Conservation (phyloP, 2,329 filamentous ascomycete species). For the Nemania serpens region DNA sequence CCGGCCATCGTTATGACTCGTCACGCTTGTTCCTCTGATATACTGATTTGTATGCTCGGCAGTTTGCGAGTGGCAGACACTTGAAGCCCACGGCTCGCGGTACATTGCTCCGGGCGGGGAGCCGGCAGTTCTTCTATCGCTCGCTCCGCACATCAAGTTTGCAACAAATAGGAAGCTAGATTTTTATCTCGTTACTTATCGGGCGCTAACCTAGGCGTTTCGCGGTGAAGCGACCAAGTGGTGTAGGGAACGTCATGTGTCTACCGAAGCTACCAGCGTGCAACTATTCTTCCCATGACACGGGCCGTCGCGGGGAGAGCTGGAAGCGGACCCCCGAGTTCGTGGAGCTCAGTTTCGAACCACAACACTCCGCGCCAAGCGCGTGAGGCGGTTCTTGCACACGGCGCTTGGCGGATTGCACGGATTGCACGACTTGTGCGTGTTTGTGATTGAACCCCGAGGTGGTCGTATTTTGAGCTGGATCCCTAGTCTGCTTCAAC, state of each 20-base stretch:
- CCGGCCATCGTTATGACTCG: too few relatives aligned
- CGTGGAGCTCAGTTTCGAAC: constrained; percentile 32
- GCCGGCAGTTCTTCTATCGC: too few relatives aligned
- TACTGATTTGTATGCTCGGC: too few relatives aligned
- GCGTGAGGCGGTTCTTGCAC: constrained; percentile 29
- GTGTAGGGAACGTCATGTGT: constrained; percentile 30
- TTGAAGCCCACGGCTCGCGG: too few relatives aligned
- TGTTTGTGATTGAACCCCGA: constrained; percentile 34
- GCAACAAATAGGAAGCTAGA: too few relatives aligned
- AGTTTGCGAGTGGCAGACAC: too few relatives aligned
- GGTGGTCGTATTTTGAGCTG: constrained; percentile 33
- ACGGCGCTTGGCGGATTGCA: constrained; percentile 35
- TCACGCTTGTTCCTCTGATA: too few relatives aligned
- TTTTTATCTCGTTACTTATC: constrained; percentile 29
- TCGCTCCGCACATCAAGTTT: too few relatives aligned
- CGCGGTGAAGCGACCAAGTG: constrained; percentile 31
- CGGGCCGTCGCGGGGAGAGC: constrained; percentile 33
- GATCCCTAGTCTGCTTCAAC: constrained; percentile 26
- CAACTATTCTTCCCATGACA: constrained; percentile 40
- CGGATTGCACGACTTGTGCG: constrained; percentile 22
- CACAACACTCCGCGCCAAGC: constrained; percentile 12
- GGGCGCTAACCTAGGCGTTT: constrained; percentile 33
- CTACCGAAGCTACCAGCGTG: constrained; percentile 42
- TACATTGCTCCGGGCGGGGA: too few relatives aligned
- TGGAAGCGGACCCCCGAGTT: constrained; percentile 38